Conservation (phyloP, 2,329 filamentous ascomycete genomes). For the Eutypa lata region DNA sequence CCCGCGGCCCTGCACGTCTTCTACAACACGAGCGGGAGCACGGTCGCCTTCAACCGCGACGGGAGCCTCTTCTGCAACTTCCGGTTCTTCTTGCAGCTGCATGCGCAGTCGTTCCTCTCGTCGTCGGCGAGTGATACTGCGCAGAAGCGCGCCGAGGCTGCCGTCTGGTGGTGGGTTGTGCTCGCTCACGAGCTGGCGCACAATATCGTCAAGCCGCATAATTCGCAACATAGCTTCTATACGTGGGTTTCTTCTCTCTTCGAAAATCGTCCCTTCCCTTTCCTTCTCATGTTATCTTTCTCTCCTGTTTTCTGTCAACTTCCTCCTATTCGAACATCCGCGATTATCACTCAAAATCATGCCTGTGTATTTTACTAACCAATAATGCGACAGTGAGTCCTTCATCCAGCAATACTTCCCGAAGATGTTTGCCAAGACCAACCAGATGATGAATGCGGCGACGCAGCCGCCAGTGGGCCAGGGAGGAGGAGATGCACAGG, state of each 20-base stretch:
- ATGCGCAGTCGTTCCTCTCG: slow-evolving; percentile 50
- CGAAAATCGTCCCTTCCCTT: neutral
- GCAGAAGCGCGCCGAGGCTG: slow-evolving; percentile 64
- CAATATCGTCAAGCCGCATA: slow-evolving; percentile 79
- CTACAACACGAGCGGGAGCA: slow-evolving; percentile 73
- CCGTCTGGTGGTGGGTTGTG: slow-evolving; percentile 93
- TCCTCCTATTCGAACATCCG: too few relatives aligned
- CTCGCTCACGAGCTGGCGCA: slow-evolving; percentile 93
- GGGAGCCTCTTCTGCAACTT: slow-evolving; percentile 94
- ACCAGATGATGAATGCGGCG: slow-evolving; percentile 11
- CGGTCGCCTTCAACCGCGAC: slow-evolving; percentile 87
- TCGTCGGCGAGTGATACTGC: too few relatives aligned
- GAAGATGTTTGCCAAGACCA: slow-evolving; percentile 59
- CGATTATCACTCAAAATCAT: too few relatives aligned
- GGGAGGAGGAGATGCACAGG: neutral
- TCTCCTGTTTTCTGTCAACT: too few relatives aligned
- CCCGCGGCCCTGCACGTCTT: slow-evolving; percentile 76
- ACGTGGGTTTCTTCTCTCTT: slow-evolving; percentile 48
- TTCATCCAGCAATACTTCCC: slow-evolving; percentile 76
- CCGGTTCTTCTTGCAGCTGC: slow-evolving; percentile 78
- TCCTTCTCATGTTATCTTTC: too few relatives aligned
- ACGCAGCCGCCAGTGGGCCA: neutral
- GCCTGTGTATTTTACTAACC: slow-evolving; percentile 17
- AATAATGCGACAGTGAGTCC: slow-evolving; percentile 53
- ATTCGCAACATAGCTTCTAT: slow-evolving; percentile 77